Conservation (phyloP, 148 eudicot species). For the Simmondsia chinensis region DNA sequence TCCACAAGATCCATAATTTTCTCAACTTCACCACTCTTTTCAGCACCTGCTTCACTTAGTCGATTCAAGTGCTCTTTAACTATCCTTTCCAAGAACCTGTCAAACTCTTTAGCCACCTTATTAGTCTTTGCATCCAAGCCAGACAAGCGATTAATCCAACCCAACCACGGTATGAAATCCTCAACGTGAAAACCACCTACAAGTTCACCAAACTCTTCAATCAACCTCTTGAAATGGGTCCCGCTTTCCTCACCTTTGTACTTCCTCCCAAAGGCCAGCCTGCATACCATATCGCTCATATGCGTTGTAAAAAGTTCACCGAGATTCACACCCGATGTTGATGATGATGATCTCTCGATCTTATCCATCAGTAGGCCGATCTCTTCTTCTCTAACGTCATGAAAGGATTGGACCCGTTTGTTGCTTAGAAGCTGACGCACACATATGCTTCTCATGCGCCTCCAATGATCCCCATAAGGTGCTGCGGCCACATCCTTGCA, state of each 20-base stretch:
- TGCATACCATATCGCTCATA: conserved; percentile 45
- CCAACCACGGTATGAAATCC: conserved; percentile 43
- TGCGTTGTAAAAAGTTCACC: conserved; percentile 27
- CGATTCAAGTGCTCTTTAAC: conserved; percentile 21
- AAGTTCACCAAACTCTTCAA: conserved; percentile 25
- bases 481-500: conserved; percentile 22
- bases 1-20: conserved; percentile 39
- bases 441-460: conserved; percentile 36
- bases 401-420: conserved; percentile 35
- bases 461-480: conserved; percentile 48
- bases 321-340: conserved; percentile 26
- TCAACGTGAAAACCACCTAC: conserved; percentile 28
- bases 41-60: neutral
- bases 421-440: conserved; percentile 36
- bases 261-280: conserved; percentile 60
- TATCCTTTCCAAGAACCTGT: conserved; percentile 41
- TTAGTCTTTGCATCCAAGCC: conserved; percentile 43
- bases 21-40: conserved; percentile 1
- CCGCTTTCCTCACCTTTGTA: conserved; percentile 39
- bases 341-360: conserved; percentile 10
- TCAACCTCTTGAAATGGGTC: conserved; percentile 18
- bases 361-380: conserved; percentile 22
- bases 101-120: conserved; percentile 33
- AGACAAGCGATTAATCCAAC: conserved; percentile 42
- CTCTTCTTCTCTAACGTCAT: conserved; percentile 30